phyloP scores from a whole-genome alignment of 805 yeast genomes.

The Ogataea pini region DNA sequence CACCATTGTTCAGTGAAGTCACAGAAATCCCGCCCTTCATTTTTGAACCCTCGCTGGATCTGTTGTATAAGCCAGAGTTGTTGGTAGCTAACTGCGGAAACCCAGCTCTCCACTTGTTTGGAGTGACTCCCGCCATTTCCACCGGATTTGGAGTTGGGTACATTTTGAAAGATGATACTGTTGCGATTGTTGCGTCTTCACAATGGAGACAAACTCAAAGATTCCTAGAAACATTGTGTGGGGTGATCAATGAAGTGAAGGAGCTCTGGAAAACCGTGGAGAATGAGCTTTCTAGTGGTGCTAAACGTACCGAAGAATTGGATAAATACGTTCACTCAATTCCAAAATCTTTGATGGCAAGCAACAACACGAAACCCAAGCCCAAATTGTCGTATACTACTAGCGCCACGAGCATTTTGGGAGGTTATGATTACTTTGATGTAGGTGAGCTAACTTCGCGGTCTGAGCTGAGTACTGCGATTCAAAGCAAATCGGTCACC shows the following conservation, averaged over 20 bases:
- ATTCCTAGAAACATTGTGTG: constrained; percentile 52
- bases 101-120: constrained; percentile 57
- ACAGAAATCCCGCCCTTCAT: constrained; percentile 42
- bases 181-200: constrained; percentile 52
- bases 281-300: constrained; percentile 6
- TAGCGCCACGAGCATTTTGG: constrained; percentile 41
- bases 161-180: constrained; percentile 52
- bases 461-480: constrained; percentile 37
- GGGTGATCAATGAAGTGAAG: constrained; percentile 49
- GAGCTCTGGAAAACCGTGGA: constrained; percentile 34
- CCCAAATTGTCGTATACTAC: constrained; percentile 6
- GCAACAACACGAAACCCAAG: constrained; percentile 28
- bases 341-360: constrained; percentile 35
- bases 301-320: constrained; percentile 18
- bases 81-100: constrained; percentile 59
- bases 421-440: constrained; percentile 64
- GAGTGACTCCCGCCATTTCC: constrained; percentile 60
- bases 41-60: constrained; percentile 42
- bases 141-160: constrained; percentile 61
- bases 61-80: constrained; percentile 38
- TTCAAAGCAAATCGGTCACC: constrained; percentile 29
- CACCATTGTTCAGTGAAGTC: constrained; percentile 21
- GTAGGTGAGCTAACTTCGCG: constrained; percentile 54
- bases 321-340: constrained; percentile 32
- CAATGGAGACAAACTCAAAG: constrained; percentile 62